These are phyloP conservation scores for Trypanosoma congolense DNA, from an alignment of 208 protist species.

Conservation along the genomic window DNA sequence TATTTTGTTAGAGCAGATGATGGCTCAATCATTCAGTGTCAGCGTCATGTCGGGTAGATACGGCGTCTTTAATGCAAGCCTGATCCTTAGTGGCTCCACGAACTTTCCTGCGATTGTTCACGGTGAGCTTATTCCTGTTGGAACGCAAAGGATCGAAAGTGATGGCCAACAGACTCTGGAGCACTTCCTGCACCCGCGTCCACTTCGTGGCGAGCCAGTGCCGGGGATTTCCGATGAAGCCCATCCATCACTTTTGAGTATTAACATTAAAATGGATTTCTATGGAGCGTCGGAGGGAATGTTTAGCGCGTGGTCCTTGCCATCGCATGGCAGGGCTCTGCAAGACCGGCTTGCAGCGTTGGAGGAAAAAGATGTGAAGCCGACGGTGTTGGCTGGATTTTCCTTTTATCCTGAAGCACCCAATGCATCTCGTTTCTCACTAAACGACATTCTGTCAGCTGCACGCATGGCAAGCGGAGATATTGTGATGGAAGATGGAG, in stretches of 20 bases:
- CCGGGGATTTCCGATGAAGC: slow-evolving; percentile 1
- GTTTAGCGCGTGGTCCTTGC: slow-evolving; percentile 39
- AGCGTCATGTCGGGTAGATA: slow-evolving; percentile 62
- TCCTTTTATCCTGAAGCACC: slow-evolving; percentile 24
- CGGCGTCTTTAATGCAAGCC: slow-evolving; percentile 70
- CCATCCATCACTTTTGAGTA: slow-evolving; percentile 47
- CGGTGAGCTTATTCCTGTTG: slow-evolving; percentile 61
- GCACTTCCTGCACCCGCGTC: slow-evolving; percentile 38
- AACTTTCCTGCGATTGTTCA: slow-evolving; percentile 66
- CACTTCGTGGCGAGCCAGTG: slow-evolving; percentile 22
- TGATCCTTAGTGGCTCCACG: slow-evolving; percentile 35
- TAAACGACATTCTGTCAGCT: slow-evolving; percentile 35
- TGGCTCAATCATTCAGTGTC: slow-evolving; percentile 58
- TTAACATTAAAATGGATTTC: slow-evolving; percentile 52
- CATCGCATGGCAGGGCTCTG: slow-evolving; percentile 31
- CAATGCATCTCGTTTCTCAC: slow-evolving; percentile 19
- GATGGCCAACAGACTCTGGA: slow-evolving; percentile 20
- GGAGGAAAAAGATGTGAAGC: slow-evolving; percentile 23
- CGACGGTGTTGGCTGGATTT: slow-evolving; percentile 33
- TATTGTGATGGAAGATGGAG: neutral
- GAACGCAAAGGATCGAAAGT: slow-evolving; percentile 18
- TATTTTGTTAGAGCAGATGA: slow-evolving; percentile 42
- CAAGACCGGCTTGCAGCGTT: slow-evolving; percentile 30
- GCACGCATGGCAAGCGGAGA: slow-evolving; percentile 19
- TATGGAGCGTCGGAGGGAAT: slow-evolving; percentile 29